phyloP scores from a whole-genome alignment of 1,284 basidiomycete genomes.

The Mycena citricolor region DNA sequence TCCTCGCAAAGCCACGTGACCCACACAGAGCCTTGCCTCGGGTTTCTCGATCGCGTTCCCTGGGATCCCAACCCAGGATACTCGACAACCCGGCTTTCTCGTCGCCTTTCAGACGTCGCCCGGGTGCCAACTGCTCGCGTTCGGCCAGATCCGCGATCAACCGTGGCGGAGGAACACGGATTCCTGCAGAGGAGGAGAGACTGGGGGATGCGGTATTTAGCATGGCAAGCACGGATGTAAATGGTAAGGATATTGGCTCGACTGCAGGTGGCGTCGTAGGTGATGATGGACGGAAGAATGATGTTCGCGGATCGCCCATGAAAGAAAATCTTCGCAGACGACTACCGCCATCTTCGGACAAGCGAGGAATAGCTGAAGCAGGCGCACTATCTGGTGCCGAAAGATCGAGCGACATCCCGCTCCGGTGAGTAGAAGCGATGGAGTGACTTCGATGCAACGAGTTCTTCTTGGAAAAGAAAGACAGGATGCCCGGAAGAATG shows the following conservation, averaged over 20 bases:
- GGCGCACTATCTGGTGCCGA: no score
- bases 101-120: constrained; percentile 48
- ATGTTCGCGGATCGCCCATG: no score
- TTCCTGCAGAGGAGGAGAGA: constrained; percentile 54
- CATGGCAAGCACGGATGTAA: constrained; percentile 38
- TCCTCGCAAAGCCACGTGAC: constrained; percentile 52
- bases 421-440: not conserved
- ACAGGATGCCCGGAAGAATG: constrained; percentile 37
- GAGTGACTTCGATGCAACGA: not conserved
- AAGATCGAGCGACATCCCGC: constrained; percentile 26
- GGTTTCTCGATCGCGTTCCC: constrained; percentile 35
- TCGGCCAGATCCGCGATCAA: constrained; percentile 50
- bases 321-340: no score
- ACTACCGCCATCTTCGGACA: constrained; percentile 34
- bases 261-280: constrained; percentile 33
- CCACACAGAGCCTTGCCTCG: constrained; percentile 51
- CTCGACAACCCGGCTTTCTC: constrained; percentile 54
- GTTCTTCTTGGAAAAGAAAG: constrained; percentile 43
- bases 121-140: constrained; percentile 45
- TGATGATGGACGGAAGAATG: no score
- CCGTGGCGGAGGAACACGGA: constrained; percentile 45
- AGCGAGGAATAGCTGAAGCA: no score
- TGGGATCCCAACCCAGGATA: constrained; percentile 55
- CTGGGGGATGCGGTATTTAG: constrained; percentile 40
- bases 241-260: no score